Conservation (phyloP, 441 rosid genomes). For the Daphne laureola region DNA sequence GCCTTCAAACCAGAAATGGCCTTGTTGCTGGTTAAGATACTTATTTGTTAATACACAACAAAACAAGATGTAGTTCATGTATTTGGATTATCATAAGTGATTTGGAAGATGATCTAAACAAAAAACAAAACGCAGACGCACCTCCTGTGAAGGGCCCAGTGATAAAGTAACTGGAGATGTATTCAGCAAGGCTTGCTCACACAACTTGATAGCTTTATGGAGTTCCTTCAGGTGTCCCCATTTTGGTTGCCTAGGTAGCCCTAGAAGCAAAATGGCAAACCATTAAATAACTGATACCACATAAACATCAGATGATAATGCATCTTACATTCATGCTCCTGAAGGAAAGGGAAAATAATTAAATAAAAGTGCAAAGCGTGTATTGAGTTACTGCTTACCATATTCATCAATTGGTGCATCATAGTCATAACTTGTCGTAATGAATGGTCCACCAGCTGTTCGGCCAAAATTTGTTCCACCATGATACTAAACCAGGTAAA, state of each 20-base stretch:
- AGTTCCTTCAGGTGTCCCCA: conserved; percentile 96
- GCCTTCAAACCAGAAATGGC: too few relatives aligned
- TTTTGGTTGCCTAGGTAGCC: conserved; percentile 86
- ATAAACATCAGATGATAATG: too few relatives aligned
- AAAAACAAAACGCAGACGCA: conserved; percentile 11
- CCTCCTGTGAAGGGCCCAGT: conserved; percentile 77
- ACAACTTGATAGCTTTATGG: conserved; percentile 70
- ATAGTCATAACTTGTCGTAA: conserved; percentile 94
- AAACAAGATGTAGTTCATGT: too few relatives aligned
- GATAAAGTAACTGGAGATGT: conserved; percentile 41
- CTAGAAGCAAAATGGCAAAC: conserved; percentile 28
- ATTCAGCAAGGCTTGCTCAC: conserved; percentile 54
- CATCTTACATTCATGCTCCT: background rate
- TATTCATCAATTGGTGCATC: conserved; percentile 98
- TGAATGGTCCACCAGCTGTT: conserved; percentile 92
- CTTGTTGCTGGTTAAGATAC: too few relatives aligned
- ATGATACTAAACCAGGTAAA: conserved; percentile 50
- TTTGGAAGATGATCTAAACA: too few relatives aligned
- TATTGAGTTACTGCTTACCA: conserved; percentile 34
- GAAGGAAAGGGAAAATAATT: conserved; percentile 5
- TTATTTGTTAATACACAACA: too few relatives aligned
- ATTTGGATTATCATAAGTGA: too few relatives aligned
- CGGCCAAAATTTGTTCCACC: conserved; percentile 98
- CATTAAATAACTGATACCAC: conserved; percentile 5
- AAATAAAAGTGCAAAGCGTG: conserved; percentile 8